These are phyloP conservation scores for Lepidium africanum DNA, from an alignment of 345 rosid genomes.

Conservation along the genomic window DNA sequence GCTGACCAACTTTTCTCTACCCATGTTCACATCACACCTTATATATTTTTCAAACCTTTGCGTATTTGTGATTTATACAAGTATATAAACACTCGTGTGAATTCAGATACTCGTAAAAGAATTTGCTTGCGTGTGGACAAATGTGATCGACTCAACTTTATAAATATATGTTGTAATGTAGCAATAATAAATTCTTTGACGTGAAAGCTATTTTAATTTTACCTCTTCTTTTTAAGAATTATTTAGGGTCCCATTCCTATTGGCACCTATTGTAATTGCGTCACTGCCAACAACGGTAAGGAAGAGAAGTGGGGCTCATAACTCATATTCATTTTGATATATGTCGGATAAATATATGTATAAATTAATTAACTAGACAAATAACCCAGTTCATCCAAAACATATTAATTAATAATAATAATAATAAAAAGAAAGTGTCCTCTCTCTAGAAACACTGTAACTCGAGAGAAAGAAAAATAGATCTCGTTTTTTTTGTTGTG, in stretches of 20 bases:
- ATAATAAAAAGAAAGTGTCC: too few species aligned
- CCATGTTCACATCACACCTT: slow-evolving; percentile 13
- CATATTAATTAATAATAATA: too few species aligned
- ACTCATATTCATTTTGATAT: background rate
- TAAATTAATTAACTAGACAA: background rate
- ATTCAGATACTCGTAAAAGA: background rate
- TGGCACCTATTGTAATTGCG: background rate
- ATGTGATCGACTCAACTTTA: slow-evolving; percentile 4
- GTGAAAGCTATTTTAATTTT: background rate
- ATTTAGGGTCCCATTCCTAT: slow-evolving; percentile 1
- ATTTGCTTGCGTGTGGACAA: slow-evolving; percentile 10
- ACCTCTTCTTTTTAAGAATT: background rate
- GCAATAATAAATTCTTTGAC: slow-evolving; percentile 1
- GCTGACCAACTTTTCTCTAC: slow-evolving; percentile 21
- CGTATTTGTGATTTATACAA: background rate
- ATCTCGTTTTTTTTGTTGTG: too few species aligned
- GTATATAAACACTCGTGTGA: slow-evolving; percentile 5
- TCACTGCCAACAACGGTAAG: background rate
- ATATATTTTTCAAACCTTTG: background rate
- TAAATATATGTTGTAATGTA: background rate
- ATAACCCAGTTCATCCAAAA: background rate
- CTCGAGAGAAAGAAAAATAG: too few species aligned
- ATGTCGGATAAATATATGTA: background rate
- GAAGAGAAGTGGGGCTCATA: background rate
- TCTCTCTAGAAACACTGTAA: too few species aligned